phyloP scores from a whole-genome alignment of 495 filamentous ascomycete species.

The Alectoria sarmentosa region DNA sequence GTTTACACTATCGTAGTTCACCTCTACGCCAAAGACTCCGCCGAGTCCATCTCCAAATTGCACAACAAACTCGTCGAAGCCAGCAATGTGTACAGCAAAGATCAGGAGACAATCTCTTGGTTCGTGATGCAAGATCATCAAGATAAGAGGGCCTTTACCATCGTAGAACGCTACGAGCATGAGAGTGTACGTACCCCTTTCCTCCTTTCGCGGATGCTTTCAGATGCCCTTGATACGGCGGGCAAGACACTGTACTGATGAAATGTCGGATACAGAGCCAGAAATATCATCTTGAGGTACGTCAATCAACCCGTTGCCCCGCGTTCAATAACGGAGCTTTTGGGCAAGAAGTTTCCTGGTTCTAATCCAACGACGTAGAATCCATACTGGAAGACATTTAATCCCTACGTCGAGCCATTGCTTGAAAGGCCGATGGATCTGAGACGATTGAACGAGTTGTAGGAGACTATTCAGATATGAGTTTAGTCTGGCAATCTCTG shows the following conservation, averaged over 20 bases:
- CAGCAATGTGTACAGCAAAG: conserved; percentile 54
- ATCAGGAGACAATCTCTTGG: conserved; percentile 61
- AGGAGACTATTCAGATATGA: neutral
- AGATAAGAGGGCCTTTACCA: conserved; percentile 58
- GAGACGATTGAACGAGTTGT: neutral
- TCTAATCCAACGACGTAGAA: neutral
- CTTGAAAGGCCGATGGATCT: neutral
- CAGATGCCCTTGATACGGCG: neutral
- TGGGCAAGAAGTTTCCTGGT: neutral
- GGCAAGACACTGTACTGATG: neutral
- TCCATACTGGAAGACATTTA: neutral
- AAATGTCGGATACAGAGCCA: neutral
- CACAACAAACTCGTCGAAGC: conserved; percentile 62
- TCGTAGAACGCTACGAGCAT: conserved; percentile 46
- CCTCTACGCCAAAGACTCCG: conserved; percentile 56
- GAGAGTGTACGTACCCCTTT: neutral
- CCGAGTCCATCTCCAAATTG: conserved; percentile 52
- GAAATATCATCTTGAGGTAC: conserved; percentile 3
- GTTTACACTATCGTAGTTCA: conserved; percentile 53
- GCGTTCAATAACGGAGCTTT: neutral
- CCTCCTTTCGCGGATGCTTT: neutral
- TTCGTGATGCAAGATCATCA: conserved; percentile 60
- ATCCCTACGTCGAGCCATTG: neutral
- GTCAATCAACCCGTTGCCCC: too few species aligned
- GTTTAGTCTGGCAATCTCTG: too few species aligned